Conservation (phyloP, 441 rosid genomes). For the Geranium incanum region DNA sequence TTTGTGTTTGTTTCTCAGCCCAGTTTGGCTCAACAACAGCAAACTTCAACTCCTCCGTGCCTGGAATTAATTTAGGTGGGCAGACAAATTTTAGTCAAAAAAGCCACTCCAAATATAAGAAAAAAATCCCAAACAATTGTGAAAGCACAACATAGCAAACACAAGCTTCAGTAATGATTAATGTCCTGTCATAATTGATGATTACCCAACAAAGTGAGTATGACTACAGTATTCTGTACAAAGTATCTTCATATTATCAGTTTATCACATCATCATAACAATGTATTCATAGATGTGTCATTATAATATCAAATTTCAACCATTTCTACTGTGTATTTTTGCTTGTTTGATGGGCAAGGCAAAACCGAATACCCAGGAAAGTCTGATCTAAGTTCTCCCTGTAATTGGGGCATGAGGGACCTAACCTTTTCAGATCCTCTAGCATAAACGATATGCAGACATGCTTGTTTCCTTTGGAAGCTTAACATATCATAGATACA, state of each 20-base stretch:
- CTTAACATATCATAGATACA: background rate
- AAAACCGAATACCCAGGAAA: background rate
- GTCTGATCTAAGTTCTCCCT: background rate
- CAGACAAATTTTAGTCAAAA: slow-evolving; percentile 23
- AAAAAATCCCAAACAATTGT: slow-evolving; percentile 12
- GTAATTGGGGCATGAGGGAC: background rate
- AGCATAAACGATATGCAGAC: background rate
- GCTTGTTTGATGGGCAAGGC: background rate
- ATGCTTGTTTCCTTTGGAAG: background rate
- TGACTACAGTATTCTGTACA: background rate
- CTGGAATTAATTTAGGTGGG: slow-evolving; percentile 31
- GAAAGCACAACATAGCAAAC: slow-evolving; percentile 10
- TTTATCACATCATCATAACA: background rate
- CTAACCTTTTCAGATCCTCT: background rate
- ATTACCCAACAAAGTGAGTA: background rate
- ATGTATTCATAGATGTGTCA: background rate
- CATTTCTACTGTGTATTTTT: background rate
- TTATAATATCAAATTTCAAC: background rate
- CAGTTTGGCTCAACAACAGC: slow-evolving; percentile 55
- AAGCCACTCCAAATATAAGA: slow-evolving; percentile 1
- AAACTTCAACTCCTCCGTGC: slow-evolving; percentile 68
- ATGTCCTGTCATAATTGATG: background rate
- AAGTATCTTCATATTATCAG: background rate
- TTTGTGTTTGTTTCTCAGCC: slow-evolving; percentile 54
- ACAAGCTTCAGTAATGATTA: background rate